Evolutionary conservation across 495 filamentous ascomycete species (phyloP).

Genomic region (Aspergillus sclerotiicarbonarius): DNA sequence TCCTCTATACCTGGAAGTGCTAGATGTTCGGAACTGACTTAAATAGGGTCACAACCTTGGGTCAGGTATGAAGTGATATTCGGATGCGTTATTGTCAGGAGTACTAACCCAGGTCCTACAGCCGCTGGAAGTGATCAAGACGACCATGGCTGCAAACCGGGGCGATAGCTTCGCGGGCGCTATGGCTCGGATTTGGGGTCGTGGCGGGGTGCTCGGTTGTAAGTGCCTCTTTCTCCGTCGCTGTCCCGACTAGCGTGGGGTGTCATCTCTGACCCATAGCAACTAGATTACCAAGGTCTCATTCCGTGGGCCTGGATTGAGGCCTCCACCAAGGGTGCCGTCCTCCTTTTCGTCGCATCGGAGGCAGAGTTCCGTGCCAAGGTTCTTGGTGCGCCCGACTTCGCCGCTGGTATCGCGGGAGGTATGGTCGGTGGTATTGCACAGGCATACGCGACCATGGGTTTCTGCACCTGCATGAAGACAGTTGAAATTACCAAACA

Average conservation of each 20-base stretch:
- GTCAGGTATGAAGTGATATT: constrained; percentile 57
- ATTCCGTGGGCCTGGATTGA: constrained; percentile 99
- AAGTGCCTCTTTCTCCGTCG: constrained; percentile 42
- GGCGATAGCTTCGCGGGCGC: constrained; percentile 80
- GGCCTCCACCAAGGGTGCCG: constrained; percentile 98
- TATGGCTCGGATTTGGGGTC: constrained; percentile 83
- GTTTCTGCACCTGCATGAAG: constrained; percentile 99
- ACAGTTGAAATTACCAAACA: constrained; percentile 99
- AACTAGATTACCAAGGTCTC: constrained; percentile 93
- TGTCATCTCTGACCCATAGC: constrained; percentile 16
- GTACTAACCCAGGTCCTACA: constrained; percentile 28
- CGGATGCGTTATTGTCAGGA: background rate
- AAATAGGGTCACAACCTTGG: constrained; percentile 77
- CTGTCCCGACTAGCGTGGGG: constrained; percentile 23
- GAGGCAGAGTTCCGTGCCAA: constrained; percentile 95
- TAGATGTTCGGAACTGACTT: constrained; percentile 11
- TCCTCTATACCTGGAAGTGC: constrained; percentile 3
- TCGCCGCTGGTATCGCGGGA: constrained; percentile 82
- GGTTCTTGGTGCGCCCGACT: constrained; percentile 75
- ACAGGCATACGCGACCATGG: constrained; percentile 98
- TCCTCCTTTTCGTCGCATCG: constrained; percentile 97
- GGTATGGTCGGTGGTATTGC: constrained; percentile 94
- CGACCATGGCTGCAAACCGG: constrained; percentile 97
- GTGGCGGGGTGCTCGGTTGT: constrained; percentile 96
- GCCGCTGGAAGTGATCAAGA: constrained; percentile 98